Evolutionary conservation across 495 filamentous ascomycete species (phyloP), one percentile per base, ranked within the genome.

Genomic region (Penicillium coprophilum): DNA sequence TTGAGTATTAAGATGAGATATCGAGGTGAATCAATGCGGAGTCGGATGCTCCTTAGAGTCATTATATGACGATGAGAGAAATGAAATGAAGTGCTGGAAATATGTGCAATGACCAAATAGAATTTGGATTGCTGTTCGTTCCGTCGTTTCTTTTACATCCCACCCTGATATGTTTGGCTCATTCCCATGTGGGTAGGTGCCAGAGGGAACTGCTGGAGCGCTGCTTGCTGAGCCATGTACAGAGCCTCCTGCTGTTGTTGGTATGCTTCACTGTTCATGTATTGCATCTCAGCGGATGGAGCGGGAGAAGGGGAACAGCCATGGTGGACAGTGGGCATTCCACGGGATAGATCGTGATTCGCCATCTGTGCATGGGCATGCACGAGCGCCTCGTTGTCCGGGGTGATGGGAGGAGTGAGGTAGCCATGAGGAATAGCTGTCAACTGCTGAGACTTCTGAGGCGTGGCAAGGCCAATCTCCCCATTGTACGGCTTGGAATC

Each of bases 401-500:
- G 94, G 0, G 95, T 97, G 66, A 97, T 96, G 3, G 94, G 94
- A 19, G 94, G 94, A 21, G 94, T 97, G 55, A 94, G 83, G 68
- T 92, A 93, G 21, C 93, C 95, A 65, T 91, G 83, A 13, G 85
- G 83, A 55, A 88, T 79, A 53, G 82, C 80, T 28, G 82, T 80
- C 30, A 79, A 72, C 47, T 82, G 77, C 45, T 85, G 79, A 13
- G 82, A 81, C 78, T 98, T 98, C 67, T 93, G 88, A 21, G 94
- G 95, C 9, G 94, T 97, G 60, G 82, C 87, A 67, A 81, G 85
- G 60, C 75, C 78, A 57, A 77, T 76, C 57, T 80, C 80, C 60
- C 65, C 71, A 38, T 63, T 70, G 56, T 76, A 80, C 13, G 79
- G 67, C 58, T 83, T 82, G n/a, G 82, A 72, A 66, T 86, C 86